These are phyloP conservation scores for Termitomyces titanicus DNA, from an alignment of 768 basidiomycete genomes.

Conservation along the genomic window DNA sequence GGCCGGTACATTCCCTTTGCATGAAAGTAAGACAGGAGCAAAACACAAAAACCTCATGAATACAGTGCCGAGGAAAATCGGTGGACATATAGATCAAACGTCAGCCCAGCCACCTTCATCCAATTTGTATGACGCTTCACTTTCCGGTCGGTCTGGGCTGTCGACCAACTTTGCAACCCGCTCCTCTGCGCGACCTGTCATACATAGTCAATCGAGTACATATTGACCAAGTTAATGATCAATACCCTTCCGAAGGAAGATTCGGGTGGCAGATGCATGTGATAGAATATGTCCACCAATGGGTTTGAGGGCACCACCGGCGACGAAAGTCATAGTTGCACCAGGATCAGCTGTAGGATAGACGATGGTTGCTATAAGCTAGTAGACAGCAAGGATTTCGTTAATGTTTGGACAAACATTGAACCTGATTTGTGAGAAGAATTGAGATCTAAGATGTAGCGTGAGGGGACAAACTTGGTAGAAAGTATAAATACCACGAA, in stretches of 20 bases:
- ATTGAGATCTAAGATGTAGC: conserved; percentile 61
- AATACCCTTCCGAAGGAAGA: conserved; percentile 85
- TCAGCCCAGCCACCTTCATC: conserved; percentile 91
- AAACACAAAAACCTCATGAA: not conserved
- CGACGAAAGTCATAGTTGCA: conserved; percentile 93
- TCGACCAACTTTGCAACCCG: conserved; percentile 89
- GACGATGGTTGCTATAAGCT: not conserved
- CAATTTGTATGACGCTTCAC: conserved; percentile 87
- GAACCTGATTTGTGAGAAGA: conserved; percentile 90
- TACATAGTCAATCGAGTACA: not conserved
- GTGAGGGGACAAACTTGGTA: conserved; percentile 5
- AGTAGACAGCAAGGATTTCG: not conserved
- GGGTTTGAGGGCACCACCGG: conserved; percentile 88
- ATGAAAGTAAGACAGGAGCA: not conserved
- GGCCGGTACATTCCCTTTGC: not conserved
- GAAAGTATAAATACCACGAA: conserved; percentile 23
- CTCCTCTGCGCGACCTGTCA: conserved; percentile 78
- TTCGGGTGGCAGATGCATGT: conserved; percentile 82
- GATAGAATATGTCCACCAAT: conserved; percentile 89
- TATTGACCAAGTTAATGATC: not conserved
- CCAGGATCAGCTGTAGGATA: conserved; percentile 79
- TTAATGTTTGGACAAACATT: conserved; percentile 45
- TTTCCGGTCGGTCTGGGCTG: conserved; percentile 85
- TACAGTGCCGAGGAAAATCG: not conserved
- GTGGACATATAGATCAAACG: conserved; percentile 40